These are phyloP conservation scores for Cordyceps farinosa DNA, from an alignment of 2,329 filamentous ascomycete genomes.

Conservation along the genomic window DNA sequence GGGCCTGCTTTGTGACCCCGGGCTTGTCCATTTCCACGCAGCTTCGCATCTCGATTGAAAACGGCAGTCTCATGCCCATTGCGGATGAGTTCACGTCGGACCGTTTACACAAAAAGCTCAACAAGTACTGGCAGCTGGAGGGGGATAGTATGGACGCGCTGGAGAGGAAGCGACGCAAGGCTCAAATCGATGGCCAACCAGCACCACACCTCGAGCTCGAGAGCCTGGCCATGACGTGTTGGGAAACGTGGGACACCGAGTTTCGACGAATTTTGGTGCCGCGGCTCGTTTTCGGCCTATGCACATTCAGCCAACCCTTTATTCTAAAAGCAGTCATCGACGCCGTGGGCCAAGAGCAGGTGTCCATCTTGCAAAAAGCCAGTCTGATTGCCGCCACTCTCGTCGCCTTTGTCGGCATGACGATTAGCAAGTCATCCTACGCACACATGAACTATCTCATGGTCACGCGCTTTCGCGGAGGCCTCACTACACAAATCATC, in stretches of 20 bases:
- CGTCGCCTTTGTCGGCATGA: slow-evolving; percentile 1
- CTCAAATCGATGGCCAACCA: background rate
- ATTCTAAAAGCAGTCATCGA: slow-evolving; percentile 6
- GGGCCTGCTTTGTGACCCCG: slow-evolving; percentile 3
- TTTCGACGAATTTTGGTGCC: slow-evolving; percentile 1
- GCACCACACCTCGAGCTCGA: slow-evolving; percentile 4
- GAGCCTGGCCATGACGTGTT: background rate
- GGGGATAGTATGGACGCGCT: background rate
- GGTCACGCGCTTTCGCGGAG: slow-evolving; percentile 31
- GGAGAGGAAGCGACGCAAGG: background rate
- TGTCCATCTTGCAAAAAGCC: background rate
- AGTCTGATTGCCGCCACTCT: background rate
- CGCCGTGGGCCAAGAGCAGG: background rate
- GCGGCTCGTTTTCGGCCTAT: slow-evolving; percentile 4
- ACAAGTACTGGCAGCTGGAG: slow-evolving; percentile 5
- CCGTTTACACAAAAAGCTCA: slow-evolving; percentile 9
- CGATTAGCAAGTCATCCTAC: background rate
- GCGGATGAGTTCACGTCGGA: slow-evolving; percentile 6
- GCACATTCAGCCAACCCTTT: slow-evolving; percentile 12
- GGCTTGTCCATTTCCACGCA: background rate
- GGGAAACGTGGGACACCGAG: background rate
- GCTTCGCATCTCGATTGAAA: slow-evolving; percentile 14
- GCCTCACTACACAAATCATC: slow-evolving; percentile 44
- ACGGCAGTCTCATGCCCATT: slow-evolving; percentile 15
- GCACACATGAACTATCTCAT: slow-evolving; percentile 22